Evolutionary conservation across 257 asterid species (phyloP).

Genomic region (Gentiana macrophylla): DNA sequence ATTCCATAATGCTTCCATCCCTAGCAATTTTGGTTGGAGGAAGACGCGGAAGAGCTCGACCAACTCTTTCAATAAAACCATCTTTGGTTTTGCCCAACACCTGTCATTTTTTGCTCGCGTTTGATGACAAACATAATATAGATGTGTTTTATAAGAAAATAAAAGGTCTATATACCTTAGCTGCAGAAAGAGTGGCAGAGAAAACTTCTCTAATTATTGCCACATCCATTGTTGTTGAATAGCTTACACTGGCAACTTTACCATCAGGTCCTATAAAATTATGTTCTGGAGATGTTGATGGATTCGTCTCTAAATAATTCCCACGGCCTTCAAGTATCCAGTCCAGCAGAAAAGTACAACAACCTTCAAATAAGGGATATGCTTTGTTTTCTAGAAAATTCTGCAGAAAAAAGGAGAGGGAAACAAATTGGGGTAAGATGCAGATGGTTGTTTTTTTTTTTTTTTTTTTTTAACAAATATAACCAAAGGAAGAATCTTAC

Average conservation of each 20-base stretch:
- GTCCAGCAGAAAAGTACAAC: constrained; percentile 53
- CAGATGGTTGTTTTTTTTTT: no score
- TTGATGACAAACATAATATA: neutral
- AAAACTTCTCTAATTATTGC: constrained; percentile 56
- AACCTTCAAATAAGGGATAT: constrained; percentile 63
- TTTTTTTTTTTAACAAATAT: no score
- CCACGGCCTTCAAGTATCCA: constrained; percentile 64
- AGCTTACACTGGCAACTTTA: constrained; percentile 56
- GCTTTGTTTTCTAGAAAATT: constrained; percentile 48
- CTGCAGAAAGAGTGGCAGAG: constrained; percentile 48
- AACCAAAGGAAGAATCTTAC: constrained; percentile 23
- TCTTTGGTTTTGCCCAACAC: constrained; percentile 46
- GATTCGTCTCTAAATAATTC: constrained; percentile 62
- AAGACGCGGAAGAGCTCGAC: constrained; percentile 51
- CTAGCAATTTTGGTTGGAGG: constrained; percentile 42
- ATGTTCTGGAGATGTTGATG: constrained; percentile 84
- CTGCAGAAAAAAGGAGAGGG: constrained; percentile 11
- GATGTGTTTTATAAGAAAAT: neutral
- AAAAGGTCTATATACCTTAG: constrained; percentile 36
- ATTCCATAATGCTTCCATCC: constrained; percentile 82
- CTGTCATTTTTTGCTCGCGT: constrained; percentile 13
- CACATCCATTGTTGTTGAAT: constrained; percentile 80
- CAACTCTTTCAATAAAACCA: constrained; percentile 42
- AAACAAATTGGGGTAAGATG: no score
- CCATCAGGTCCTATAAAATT: constrained; percentile 64